These are phyloP conservation scores for Coemansia sp. DNA, from an alignment of 192 early-diverging fungal genomes.

Conservation along the genomic window DNA sequence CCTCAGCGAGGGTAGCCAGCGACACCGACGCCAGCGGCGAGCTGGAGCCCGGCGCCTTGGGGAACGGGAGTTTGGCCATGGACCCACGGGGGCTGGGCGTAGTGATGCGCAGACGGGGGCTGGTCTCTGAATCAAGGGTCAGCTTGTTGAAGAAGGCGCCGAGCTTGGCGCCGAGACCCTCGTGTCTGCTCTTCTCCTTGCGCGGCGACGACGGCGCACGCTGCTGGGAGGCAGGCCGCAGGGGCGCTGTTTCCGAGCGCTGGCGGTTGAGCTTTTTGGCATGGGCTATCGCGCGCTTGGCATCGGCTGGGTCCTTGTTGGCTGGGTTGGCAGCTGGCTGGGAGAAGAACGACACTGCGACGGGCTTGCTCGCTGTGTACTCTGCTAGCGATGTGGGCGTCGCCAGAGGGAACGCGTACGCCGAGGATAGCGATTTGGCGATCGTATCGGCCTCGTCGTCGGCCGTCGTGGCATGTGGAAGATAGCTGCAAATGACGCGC, in stretches of 20 bases:
- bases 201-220: constrained; percentile 30
- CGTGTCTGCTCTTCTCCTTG: constrained; percentile 34
- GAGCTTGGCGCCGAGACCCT: constrained; percentile 44
- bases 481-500: constrained; percentile 43
- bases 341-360: constrained; percentile 4
- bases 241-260: constrained; percentile 50
- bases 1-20: background rate
- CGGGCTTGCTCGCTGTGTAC: constrained; percentile 7
- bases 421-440: constrained; percentile 1
- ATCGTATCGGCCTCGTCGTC: constrained; percentile 20
- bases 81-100: constrained; percentile 15
- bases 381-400: background rate
- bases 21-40: background rate
- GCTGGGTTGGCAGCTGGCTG: constrained; percentile 4
- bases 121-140: constrained; percentile 44
- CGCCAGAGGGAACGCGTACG: constrained; percentile 1
- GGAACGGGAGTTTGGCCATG: constrained; percentile 6
- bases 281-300: constrained; percentile 10
- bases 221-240: constrained; percentile 20
- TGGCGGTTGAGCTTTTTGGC: constrained; percentile 42
- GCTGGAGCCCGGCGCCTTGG: constrained; percentile 16
- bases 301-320: constrained; percentile 16
- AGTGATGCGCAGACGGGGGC: constrained; percentile 17
- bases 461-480: constrained; percentile 21
- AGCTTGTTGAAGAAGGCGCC: constrained; percentile 53